Evolutionary conservation across 1,284 basidiomycete species (phyloP).

Genomic region (Prillingera fragicola): DNA sequence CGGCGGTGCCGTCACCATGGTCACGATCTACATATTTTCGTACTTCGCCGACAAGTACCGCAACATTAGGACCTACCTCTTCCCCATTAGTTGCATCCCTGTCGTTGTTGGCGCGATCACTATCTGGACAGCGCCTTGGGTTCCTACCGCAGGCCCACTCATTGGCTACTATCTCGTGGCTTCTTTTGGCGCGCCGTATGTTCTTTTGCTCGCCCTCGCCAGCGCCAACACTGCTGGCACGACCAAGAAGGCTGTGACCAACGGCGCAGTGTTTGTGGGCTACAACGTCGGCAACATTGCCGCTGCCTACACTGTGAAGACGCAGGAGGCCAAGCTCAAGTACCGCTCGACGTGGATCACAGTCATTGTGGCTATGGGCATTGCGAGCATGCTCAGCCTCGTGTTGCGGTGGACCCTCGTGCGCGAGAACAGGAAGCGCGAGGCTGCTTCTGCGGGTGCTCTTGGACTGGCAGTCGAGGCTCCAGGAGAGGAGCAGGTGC

Average conservation of each 20-base stretch:
- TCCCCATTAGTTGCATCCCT: conserved; percentile 51
- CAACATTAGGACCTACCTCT: conserved; percentile 46
- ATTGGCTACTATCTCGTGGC: conserved; percentile 51
- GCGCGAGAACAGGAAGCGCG: conserved; percentile 41
- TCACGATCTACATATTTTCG: conserved; percentile 49
- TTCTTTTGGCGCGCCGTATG: conserved; percentile 52
- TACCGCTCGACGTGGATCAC: conserved; percentile 52
- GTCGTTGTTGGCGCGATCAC: conserved; percentile 50
- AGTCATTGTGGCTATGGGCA: conserved; percentile 47
- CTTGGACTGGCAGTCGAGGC: not conserved
- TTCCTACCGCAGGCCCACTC: conserved; percentile 48
- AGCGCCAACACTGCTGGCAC: conserved; percentile 50
- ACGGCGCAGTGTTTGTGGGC: conserved; percentile 48
- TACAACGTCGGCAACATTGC: conserved; percentile 48
- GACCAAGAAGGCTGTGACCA: conserved; percentile 51
- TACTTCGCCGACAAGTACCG: conserved; percentile 44
- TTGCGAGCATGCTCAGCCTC: conserved; percentile 33
- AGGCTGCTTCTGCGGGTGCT: conserved; percentile 9
- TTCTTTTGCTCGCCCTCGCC: conserved; percentile 49
- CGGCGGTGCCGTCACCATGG: conserved; percentile 49
- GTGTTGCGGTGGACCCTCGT: conserved; percentile 36
- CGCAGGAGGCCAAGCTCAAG: conserved; percentile 40
- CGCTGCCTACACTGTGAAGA: conserved; percentile 44
- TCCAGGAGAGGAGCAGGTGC: conserved; percentile 1
- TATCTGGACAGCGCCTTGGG: conserved; percentile 50